Conservation (phyloP, 352 stramenopile genomes). For the Thraustotheca clavata region DNA sequence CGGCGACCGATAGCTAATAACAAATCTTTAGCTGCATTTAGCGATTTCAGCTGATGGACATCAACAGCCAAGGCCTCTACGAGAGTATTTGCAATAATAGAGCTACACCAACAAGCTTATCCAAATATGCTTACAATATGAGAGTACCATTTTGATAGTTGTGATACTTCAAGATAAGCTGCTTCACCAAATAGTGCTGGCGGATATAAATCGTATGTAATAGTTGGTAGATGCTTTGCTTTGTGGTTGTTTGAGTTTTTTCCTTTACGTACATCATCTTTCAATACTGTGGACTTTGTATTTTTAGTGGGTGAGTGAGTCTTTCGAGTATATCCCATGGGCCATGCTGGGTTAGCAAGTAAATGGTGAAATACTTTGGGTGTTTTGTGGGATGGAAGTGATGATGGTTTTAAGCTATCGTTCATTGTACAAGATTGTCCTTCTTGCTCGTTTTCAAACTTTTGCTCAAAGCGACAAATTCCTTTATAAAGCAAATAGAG, state of each 20-base stretch:
- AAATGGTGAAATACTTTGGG: slow-evolving; percentile 3
- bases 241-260: background rate
- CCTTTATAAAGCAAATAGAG: slow-evolving; percentile 20
- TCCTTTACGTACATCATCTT: background rate
- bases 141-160: slow-evolving; percentile 12
- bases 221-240: background rate
- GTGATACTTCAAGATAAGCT: background rate
- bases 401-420: no score
- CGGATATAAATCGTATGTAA: slow-evolving; percentile 16
- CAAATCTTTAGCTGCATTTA: slow-evolving; percentile 9
- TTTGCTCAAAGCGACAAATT: slow-evolving; percentile 19
- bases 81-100: slow-evolving; percentile 11
- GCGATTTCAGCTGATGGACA: slow-evolving; percentile 20
- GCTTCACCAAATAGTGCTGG: slow-evolving; percentile 19
- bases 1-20: background rate
- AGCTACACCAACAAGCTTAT: background rate
- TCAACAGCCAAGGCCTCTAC: slow-evolving; percentile 16
- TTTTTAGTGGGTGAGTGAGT: background rate
- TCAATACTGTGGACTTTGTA: no score
- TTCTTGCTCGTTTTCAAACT: background rate
- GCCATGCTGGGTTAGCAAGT: background rate
- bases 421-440: no score
- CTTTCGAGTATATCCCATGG: background rate
- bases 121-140: background rate
- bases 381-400: no score